Evolutionary conservation across 164 flowering plant genomes (phyloP).

Genomic region (Sextonia rubra): DNA sequence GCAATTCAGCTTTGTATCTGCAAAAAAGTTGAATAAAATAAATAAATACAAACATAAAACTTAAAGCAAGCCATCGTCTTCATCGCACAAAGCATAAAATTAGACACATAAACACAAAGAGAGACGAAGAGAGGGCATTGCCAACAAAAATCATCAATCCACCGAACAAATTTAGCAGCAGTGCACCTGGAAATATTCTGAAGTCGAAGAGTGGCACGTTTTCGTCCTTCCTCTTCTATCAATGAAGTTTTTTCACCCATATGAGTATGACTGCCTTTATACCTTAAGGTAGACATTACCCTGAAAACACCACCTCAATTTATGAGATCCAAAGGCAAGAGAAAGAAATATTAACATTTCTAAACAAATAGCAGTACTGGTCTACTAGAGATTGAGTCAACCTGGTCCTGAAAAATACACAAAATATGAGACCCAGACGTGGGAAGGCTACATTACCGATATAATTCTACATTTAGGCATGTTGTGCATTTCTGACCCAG

Average conservation of each 20-base stretch:
- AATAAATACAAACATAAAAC: not conserved
- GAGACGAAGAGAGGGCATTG: not conserved
- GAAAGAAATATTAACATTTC: not conserved
- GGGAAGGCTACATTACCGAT: no score
- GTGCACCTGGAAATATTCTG: conserved; percentile 66
- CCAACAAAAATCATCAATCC: not conserved
- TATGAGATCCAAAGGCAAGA: not conserved
- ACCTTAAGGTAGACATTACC: conserved; percentile 9
- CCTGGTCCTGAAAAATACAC: no score
- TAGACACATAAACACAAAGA: not conserved
- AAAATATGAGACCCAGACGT: no score
- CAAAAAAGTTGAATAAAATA: not conserved
- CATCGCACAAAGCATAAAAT: not conserved
- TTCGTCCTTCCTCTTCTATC: conserved; percentile 15
- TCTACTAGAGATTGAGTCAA: no score
- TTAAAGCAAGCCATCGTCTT: not conserved
- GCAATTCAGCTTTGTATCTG: conserved; percentile 61
- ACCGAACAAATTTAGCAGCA: not conserved
- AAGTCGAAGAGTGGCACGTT: conserved; percentile 34
- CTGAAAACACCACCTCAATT: conserved; percentile 10
- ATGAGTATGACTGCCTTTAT: conserved; percentile 15
- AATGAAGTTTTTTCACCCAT: conserved; percentile 28
- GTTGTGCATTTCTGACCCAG: no score
- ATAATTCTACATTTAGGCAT: no score
- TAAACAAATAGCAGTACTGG: no score